These are phyloP conservation scores for Marasmius sp. DNA, from an alignment of 1,284 basidiomycete species.

Conservation along the genomic window DNA sequence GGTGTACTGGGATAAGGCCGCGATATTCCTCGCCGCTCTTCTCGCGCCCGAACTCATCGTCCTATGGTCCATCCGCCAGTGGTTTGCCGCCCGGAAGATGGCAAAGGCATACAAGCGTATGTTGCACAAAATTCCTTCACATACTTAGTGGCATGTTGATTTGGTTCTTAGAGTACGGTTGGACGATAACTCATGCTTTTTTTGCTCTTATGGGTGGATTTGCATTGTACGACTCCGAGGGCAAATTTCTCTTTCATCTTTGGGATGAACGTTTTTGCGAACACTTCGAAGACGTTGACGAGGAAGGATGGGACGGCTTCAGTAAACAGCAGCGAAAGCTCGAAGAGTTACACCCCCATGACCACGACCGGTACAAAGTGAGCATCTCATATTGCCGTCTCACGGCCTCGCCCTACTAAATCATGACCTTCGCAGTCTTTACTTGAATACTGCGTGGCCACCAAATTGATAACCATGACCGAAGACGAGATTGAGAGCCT, in stretches of 20 bases:
- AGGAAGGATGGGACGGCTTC: too few species aligned
- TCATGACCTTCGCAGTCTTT: not conserved
- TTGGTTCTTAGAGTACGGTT: constrained; percentile 8
- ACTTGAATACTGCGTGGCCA: not conserved
- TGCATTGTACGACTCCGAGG: constrained; percentile 8
- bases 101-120: constrained; percentile 10
- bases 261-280: not conserved
- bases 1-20: constrained; percentile 5
- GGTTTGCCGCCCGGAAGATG: constrained; percentile 18
- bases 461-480: constrained; percentile 5
- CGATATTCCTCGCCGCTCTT: constrained; percentile 21
- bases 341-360: too few species aligned
- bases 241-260: not conserved
- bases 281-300: not conserved
- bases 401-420: too few species aligned
- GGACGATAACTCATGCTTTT: constrained; percentile 24
- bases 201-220: constrained; percentile 30
- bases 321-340: too few species aligned
- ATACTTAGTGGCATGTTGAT: not conserved
- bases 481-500: constrained; percentile 27
- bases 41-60: constrained; percentile 26
- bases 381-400: too few species aligned
- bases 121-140: not conserved
- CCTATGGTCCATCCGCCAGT: constrained; percentile 25
- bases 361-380: too few species aligned